Base-by-base conservation (phyloP, 2,329 filamentous ascomycete genomes). In the Fusarium sp. region DNA sequence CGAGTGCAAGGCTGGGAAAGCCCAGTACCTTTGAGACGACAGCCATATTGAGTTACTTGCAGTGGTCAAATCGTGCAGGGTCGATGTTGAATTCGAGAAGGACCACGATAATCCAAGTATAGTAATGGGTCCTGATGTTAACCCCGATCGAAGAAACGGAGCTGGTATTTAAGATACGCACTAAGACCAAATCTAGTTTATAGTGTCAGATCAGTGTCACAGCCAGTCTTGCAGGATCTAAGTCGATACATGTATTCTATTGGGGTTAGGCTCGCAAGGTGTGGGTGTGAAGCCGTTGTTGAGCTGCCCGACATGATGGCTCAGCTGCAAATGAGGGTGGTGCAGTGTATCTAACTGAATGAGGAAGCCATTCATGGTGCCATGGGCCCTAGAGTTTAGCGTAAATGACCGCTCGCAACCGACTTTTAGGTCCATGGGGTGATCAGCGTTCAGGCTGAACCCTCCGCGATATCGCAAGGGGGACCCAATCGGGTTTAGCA, bases 401-500 rank as follows among this genome's bases (percentile, higher is more conserved):
- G 35, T n/a, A 37, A 17, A n/a, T 8, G 33, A 47, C 50, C 32
- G 27, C n/a, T 23, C 20, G 22, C 10, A 46, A 43, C 41, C 46
- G 37, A n/a, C 17, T 11, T 5, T 5, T 17, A 30, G 27, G 27
- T 13, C 10, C 10, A 30, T 30, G 17, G 11, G 32, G 22, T 8
- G 62, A 64, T 66, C 57, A 30, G 30, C 50, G n/a, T 20, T 33
- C 39, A 35, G 48, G 39, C 46, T 44, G 27, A 39, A 39, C 50
- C n/a, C 7, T 40, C 71, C 71, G 62, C 17, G 41, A 63, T 15
- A 40, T 71, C 70, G 68, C 71, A 73, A 70, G 13, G 23, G 25
- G n/a, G 15, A 35, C 62, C 61, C 10, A 15, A 61, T 66, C 45
- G 8, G 65, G 73, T 52, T 71, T 75, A 75, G 73, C 32, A 62